phyloP scores from a whole-genome alignment of 2,329 filamentous ascomycete species.

The Fusarium heterosporum region DNA sequence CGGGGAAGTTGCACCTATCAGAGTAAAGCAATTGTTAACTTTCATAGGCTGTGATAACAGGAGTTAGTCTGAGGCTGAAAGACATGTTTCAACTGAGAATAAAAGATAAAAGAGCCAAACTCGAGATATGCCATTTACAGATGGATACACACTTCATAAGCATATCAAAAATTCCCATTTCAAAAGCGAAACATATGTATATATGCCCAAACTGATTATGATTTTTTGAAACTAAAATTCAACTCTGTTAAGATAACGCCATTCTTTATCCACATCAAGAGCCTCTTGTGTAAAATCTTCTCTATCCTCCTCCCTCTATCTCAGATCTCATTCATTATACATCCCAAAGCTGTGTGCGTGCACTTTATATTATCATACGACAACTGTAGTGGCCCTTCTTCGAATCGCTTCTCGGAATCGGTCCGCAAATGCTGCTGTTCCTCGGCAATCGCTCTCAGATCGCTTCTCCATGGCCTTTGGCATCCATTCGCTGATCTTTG shows the following conservation, averaged over 20 bases:
- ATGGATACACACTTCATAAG: background rate
- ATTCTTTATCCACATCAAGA: background rate
- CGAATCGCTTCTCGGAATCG: conserved; percentile 63
- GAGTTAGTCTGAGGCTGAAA: background rate
- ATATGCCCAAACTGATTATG: background rate
- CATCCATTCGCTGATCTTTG: conserved; percentile 74
- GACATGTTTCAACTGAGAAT: background rate
- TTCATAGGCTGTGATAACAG: background rate
- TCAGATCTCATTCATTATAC: background rate
- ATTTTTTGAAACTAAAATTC: background rate
- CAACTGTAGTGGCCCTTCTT: conserved; percentile 45
- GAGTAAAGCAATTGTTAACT: conserved; percentile 39
- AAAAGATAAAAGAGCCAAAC: too few species aligned
- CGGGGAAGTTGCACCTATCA: conserved; percentile 42
- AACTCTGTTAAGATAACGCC: background rate
- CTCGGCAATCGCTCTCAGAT: conserved; percentile 64
- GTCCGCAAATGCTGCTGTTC: conserved; percentile 64
- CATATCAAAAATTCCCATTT: too few species aligned
- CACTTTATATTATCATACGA: conserved; percentile 20
- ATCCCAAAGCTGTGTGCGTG: background rate
- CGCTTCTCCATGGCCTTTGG: conserved; percentile 67
- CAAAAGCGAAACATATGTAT: too few species aligned
- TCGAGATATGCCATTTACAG: too few species aligned
- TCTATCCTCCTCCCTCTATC: background rate
- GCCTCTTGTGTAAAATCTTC: background rate